Percentiles rank a stretch among this genome's conserved stretches.
These are phyloP conservation scores for Globisporangium acanthophoron DNA, from an alignment of 352 stramenopile genomes.

Conservation along the genomic window DNA sequence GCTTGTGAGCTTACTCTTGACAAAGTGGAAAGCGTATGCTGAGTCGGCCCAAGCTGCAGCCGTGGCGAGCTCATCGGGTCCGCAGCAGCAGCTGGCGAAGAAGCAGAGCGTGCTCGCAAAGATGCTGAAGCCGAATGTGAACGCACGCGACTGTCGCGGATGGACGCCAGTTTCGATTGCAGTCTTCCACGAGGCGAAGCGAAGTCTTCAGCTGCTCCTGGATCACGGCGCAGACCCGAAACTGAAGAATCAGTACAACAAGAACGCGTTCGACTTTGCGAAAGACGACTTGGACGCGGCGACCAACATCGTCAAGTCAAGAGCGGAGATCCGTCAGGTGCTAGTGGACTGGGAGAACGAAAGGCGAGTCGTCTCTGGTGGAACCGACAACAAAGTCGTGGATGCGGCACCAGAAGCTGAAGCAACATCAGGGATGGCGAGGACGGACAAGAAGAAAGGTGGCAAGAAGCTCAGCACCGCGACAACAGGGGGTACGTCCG, in stretches of 20 bases:
- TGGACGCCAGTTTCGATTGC: conserved; percentile 84
- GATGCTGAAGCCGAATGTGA: conserved; percentile 62
- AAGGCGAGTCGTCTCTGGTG: conserved; percentile 17
- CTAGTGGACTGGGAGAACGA: conserved; percentile 65
- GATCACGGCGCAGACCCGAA: conserved; percentile 75
- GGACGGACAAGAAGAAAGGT: conserved; percentile 5
- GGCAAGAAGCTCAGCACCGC: background rate
- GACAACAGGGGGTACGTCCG: background rate
- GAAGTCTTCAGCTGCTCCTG: conserved; percentile 57
- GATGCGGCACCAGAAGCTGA: background rate
- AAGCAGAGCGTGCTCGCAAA: conserved; percentile 33
- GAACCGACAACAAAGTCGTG: background rate
- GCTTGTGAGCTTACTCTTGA: conserved; percentile 52
- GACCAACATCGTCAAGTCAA: conserved; percentile 73
- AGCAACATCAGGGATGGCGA: background rate
- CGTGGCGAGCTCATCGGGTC: conserved; percentile 12
- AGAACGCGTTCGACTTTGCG: conserved; percentile 85
- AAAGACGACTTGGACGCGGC: conserved; percentile 87
- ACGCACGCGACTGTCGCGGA: conserved; percentile 71
- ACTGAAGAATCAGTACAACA: conserved; percentile 89
- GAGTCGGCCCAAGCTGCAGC: conserved; percentile 21
- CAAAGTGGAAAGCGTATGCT: conserved; percentile 46
- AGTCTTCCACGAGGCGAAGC: conserved; percentile 86
- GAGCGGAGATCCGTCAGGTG: conserved; percentile 64
- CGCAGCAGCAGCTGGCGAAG: conserved; percentile 22